phyloP scores from a whole-genome alignment of 2,329 filamentous ascomycete species.

The Penicillium vulpinum region DNA sequence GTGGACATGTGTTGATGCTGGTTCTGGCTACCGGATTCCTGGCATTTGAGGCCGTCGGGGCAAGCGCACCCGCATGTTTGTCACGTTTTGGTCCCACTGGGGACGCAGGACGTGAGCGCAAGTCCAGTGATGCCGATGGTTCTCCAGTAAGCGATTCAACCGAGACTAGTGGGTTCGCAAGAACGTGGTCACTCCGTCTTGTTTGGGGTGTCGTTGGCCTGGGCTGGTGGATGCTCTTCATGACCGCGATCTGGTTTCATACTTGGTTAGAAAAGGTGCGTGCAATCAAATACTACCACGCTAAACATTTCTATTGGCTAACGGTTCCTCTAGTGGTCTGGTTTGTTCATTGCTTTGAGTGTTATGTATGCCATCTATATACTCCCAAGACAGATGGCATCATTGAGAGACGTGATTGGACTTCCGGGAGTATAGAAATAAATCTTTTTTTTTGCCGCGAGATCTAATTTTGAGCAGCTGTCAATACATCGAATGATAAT shows the following conservation, averaged over 20 bases:
- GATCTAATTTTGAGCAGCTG: not conserved
- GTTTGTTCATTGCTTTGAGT: constrained; percentile 49
- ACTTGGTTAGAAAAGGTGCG: constrained; percentile 95
- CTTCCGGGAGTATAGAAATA: constrained; percentile 37
- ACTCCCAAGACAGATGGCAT: constrained; percentile 47
- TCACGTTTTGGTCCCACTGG: constrained; percentile 18
- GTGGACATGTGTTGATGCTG: constrained; percentile 90
- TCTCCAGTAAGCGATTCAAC: constrained; percentile 25
- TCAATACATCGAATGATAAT: constrained; percentile 11
- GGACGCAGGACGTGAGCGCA: constrained; percentile 43
- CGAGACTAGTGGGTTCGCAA: constrained; percentile 52
- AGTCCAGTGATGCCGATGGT: constrained; percentile 22
- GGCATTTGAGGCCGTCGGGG: constrained; percentile 70
- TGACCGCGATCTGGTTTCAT: constrained; percentile 98
- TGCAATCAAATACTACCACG: constrained; percentile 20
- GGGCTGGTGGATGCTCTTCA: constrained; percentile 93
- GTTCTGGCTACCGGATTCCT: constrained; percentile 81
- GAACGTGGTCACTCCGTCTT: constrained; percentile 56
- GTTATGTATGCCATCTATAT: constrained; percentile 55
- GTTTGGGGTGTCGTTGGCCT: constrained; percentile 63
- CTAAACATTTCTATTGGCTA: not conserved
- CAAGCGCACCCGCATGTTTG: constrained; percentile 49
- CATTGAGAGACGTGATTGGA: constrained; percentile 50
- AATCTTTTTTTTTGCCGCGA: not conserved
- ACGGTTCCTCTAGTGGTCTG: constrained; percentile 46